A percentile compares a stretch with the other conserved stretches of the same genome.
Evolutionary conservation across 2,329 filamentous ascomycete species (phyloP).

Genomic region (Scleromitrula shiraiana): DNA sequence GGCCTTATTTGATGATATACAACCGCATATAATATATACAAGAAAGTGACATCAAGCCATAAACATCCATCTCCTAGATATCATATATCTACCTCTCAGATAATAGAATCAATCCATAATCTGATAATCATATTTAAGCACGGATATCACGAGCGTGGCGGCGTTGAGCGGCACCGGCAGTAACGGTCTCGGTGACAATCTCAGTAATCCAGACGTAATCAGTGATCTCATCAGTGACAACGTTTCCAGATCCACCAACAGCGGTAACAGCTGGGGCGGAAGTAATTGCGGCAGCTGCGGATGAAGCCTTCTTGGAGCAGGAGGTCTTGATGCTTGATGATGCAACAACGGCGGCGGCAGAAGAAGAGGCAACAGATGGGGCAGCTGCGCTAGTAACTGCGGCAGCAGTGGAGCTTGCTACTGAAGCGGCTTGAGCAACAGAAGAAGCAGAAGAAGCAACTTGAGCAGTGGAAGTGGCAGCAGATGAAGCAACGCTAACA

Average conservation of each 20-base stretch:
- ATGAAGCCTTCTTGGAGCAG: background rate
- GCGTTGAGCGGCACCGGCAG: background rate
- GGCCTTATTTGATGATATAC: no score
- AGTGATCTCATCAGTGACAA: background rate
- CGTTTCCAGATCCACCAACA: background rate
- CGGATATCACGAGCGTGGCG: background rate
- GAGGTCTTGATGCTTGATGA: background rate
- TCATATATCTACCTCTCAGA: no score
- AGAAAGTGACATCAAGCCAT: conserved; percentile 3
- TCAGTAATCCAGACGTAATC: background rate
- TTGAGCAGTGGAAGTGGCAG: background rate
- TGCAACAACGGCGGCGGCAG: no score
- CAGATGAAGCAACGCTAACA: background rate
- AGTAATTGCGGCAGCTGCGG: background rate
- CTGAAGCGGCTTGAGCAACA: background rate
- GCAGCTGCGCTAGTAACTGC: background rate
- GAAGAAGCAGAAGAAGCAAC: background rate
- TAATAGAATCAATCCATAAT: no score
- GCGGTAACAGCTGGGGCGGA: background rate
- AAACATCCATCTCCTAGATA: background rate
- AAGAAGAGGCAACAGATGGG: background rate
- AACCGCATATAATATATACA: conserved; percentile 3
- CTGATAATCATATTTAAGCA: background rate
- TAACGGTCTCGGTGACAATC: conserved; percentile 2
- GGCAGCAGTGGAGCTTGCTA: background rate